Conservation (phyloP, 164 flowering plant species). For the Stephania yunnanensis region DNA sequence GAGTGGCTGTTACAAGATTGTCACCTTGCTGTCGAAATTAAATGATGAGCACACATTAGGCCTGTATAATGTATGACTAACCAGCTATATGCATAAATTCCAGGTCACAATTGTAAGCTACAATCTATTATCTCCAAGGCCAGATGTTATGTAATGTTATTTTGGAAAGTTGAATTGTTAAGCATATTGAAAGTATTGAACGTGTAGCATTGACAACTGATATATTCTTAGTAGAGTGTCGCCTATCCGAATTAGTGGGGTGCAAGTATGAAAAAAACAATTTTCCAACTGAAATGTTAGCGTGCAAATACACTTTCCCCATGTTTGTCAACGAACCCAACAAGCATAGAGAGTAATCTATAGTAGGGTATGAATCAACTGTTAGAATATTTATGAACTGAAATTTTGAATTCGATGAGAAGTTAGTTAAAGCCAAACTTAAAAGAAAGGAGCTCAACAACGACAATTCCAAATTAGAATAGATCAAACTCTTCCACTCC, state of each 20-base stretch:
- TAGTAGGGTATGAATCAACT: no score
- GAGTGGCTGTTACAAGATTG: constrained; percentile 52
- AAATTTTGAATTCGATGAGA: no score
- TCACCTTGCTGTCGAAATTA: constrained; percentile 44
- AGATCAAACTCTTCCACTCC: background rate
- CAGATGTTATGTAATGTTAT: background rate
- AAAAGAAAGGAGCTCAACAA: no score
- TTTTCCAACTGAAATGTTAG: no score
- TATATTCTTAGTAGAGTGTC: no score
- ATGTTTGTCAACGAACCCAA: no score
- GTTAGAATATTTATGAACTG: no score
- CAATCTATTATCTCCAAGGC: background rate
- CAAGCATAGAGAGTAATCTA: no score
- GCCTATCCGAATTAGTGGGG: no score
- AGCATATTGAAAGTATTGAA: background rate
- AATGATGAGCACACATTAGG: background rate
- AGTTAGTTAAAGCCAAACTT: background rate
- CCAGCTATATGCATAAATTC: background rate
- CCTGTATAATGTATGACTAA: background rate
- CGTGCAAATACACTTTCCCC: no score
- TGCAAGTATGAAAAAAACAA: no score
- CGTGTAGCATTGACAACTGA: background rate
- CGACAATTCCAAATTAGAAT: no score
- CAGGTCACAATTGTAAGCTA: background rate
- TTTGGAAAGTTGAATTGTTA: background rate